Percentiles rank a stretch among this genome's conserved stretches.
Evolutionary conservation across 2,329 filamentous ascomycete species (phyloP).

Genomic region (Stagonosporopsis rhizophila): DNA sequence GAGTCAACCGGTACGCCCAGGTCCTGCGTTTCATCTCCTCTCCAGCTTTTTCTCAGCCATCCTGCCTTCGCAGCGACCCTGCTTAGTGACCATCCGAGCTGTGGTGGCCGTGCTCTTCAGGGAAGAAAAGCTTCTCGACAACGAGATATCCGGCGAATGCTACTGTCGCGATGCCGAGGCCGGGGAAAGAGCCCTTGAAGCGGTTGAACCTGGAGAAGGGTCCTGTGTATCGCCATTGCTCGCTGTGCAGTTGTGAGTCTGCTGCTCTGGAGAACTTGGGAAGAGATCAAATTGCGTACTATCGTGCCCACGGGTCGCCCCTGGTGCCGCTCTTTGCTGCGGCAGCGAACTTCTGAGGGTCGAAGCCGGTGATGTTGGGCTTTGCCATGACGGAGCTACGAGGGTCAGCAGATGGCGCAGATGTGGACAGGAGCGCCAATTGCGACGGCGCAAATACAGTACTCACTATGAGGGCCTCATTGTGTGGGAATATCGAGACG

Average conservation of each 20-base stretch:
- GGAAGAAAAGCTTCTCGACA: constrained; percentile 87
- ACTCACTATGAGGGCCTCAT: constrained; percentile 40
- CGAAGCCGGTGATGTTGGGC: constrained; percentile 88
- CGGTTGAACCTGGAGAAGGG: constrained; percentile 88
- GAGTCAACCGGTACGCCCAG: constrained; percentile 43
- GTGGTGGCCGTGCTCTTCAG: constrained; percentile 61
- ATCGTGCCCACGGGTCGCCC: constrained; percentile 68
- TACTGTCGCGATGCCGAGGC: constrained; percentile 88
- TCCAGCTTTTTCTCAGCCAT: constrained; percentile 6
- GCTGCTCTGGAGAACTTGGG: constrained; percentile 3
- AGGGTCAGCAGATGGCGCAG: constrained; percentile 21
- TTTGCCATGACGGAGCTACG: constrained; percentile 57
- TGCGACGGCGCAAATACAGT: neutral
- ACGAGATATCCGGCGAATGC: constrained; percentile 89
- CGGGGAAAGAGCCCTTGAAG: constrained; percentile 85
- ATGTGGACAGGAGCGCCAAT: constrained; percentile 6
- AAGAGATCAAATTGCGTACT: constrained; percentile 55
- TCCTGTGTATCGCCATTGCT: constrained; percentile 93
- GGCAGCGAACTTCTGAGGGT: constrained; percentile 79
- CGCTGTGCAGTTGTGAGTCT: constrained; percentile 62
- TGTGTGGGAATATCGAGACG: constrained; percentile 24
- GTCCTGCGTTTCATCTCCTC: constrained; percentile 27
- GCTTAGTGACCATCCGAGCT: constrained; percentile 37
- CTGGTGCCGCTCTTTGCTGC: constrained; percentile 66
- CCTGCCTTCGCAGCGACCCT: neutral